Base-by-base conservation (phyloP, 2,329 filamentous ascomycete genomes). In the Xylaria sp. region DNA sequence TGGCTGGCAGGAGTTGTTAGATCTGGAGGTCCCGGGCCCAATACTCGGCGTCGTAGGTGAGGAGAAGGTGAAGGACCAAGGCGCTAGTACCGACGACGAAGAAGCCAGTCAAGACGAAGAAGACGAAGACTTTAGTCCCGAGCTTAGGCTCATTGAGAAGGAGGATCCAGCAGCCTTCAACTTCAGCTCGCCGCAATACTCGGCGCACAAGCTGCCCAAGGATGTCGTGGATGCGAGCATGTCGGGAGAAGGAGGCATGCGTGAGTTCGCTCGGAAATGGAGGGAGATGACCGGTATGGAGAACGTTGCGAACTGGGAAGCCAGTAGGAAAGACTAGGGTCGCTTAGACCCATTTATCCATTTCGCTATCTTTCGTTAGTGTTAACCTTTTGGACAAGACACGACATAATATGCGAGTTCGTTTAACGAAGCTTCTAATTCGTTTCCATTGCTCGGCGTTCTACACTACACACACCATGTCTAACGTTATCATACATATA, bases 141-240 rank as follows among this genome's bases (percentile, higher is more conserved):
- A 98, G 79, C 86, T 99, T 72, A 86, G 95, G 50, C 84, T 98
- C 8, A 88, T 99, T 55, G 89, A 91, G 73, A 90, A 90, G 78
- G 91, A 95, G 71, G 95, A 98, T 72, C 93, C 94, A 0, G 92
- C 95, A 69, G 94, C 94, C 0, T 96, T 93, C 78, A 92, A 92
- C 73, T 97, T 98, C 78, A 90, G 88, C 72, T 92, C 92, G 4
- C 88, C 93, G 1, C 92, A 95, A 76, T 98, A 97, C 79, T 97
- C 94, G 69, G 95, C 96, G 2, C 95, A 98, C 78, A 99, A 98
- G 81, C 82, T 99, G 74, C 96, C 96, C 0, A 94, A 91, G 79
- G 96, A 99, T 74, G 93, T 98, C 1, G 94, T 98, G 2, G 89
- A 91, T 73, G 90, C 89, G 21, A 87, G 88, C 72, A 75, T 87